Conservation (phyloP, 768 basidiomycete genomes). For the Boletus tylopilopsis region DNA sequence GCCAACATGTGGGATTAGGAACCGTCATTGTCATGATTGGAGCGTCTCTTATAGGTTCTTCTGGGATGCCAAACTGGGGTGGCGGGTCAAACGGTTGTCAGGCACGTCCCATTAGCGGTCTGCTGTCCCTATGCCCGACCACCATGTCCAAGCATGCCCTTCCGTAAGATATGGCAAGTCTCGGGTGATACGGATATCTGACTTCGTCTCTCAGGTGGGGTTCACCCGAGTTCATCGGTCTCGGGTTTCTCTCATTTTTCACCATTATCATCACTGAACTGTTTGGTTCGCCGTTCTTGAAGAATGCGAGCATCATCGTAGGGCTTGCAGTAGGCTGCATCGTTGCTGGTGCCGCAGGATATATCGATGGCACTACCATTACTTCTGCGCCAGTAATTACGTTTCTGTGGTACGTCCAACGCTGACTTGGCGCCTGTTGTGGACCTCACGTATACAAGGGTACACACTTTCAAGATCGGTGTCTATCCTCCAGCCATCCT, state of each 20-base stretch:
- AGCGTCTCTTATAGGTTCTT: slow-evolving; percentile 67
- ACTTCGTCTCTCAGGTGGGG: slow-evolving; percentile 54
- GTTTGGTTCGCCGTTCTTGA: slow-evolving; percentile 82
- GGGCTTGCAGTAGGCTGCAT: slow-evolving; percentile 77
- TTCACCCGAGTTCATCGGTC: slow-evolving; percentile 77
- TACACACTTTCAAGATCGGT: slow-evolving; percentile 69
- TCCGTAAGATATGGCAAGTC: slow-evolving; percentile 37
- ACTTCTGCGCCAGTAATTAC: slow-evolving; percentile 71
- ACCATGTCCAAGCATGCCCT: slow-evolving; percentile 67
- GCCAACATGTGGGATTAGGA: slow-evolving; percentile 35
- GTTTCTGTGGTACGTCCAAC: slow-evolving; percentile 58
- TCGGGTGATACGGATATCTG: not conserved
- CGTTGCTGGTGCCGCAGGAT: slow-evolving; percentile 74
- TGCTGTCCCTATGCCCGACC: slow-evolving; percentile 70
- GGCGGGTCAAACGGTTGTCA: slow-evolving; percentile 76
- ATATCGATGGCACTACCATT: slow-evolving; percentile 67
- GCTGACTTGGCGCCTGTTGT: not conserved
- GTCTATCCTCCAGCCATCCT: slow-evolving; percentile 71
- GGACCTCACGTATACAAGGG: slow-evolving; percentile 37
- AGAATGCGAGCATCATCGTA: slow-evolving; percentile 74
- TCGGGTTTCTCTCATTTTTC: slow-evolving; percentile 81
- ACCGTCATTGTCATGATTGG: slow-evolving; percentile 81
- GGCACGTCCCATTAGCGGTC: slow-evolving; percentile 54
- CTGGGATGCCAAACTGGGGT: slow-evolving; percentile 79
- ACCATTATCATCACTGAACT: slow-evolving; percentile 76